Evolutionary conservation across 495 filamentous ascomycete species (phyloP).

Genomic region (Neurospora sp.): DNA sequence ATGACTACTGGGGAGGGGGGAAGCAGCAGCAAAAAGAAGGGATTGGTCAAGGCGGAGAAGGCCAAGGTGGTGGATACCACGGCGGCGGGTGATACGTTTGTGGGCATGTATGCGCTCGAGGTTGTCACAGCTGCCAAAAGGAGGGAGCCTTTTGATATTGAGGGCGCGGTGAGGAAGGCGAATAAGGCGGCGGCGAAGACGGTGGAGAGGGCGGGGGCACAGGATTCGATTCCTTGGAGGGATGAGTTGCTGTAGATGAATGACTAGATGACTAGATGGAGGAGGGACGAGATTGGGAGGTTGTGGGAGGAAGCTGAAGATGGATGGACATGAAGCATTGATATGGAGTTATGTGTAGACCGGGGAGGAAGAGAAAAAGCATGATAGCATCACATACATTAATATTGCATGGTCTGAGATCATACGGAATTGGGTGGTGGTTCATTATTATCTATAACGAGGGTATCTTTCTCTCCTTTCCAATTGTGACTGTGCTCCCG

Average conservation of each 20-base stretch:
- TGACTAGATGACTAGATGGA: background rate
- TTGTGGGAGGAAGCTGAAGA: background rate
- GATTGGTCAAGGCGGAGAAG: slow-evolving; percentile 44
- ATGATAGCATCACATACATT: background rate
- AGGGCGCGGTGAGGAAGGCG: slow-evolving; percentile 53
- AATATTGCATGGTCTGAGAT: background rate
- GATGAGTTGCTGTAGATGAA: slow-evolving; percentile 48
- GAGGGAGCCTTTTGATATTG: slow-evolving; percentile 38
- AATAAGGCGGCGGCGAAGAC: slow-evolving; percentile 65
- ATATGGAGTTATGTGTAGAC: background rate
- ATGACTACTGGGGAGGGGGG: slow-evolving; percentile 21
- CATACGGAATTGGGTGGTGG: background rate
- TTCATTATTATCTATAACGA: background rate
- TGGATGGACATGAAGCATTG: background rate
- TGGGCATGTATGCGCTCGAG: slow-evolving; percentile 73
- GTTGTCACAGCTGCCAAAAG: slow-evolving; percentile 35
- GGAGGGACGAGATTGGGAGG: background rate
- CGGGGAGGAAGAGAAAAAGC: background rate
- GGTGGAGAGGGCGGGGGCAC: slow-evolving; percentile 71
- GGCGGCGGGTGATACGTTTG: slow-evolving; percentile 89
- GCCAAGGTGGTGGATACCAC: slow-evolving; percentile 84
- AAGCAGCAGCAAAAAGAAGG: slow-evolving; percentile 14
- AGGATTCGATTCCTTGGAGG: slow-evolving; percentile 79
- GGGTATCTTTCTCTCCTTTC: background rate
- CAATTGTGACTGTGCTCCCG: background rate